Conservation (phyloP, 768 basidiomycete genomes). For the Kwoniella sp. region DNA sequence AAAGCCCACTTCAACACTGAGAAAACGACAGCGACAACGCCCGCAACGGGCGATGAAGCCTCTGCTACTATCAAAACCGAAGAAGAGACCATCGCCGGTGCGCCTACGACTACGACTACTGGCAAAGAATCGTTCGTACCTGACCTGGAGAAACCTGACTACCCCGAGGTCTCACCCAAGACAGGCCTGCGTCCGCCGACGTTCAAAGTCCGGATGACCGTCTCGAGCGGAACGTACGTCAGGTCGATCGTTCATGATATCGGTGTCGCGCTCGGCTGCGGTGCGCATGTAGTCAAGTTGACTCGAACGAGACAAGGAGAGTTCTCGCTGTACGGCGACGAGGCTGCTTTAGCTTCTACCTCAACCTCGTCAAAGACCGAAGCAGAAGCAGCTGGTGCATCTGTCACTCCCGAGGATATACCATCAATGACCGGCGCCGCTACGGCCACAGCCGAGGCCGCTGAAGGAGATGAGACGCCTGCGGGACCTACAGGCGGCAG, state of each 20-base stretch:
- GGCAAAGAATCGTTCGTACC: conserved; percentile 26
- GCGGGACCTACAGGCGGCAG: conserved; percentile 61
- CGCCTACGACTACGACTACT: not conserved
- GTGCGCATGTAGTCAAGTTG: conserved; percentile 90
- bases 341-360: conserved; percentile 19
- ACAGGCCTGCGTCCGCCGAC: conserved; percentile 63
- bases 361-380: conserved; percentile 2
- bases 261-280: conserved; percentile 76
- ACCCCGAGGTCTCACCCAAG: conserved; percentile 33
- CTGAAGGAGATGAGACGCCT: conserved; percentile 19
- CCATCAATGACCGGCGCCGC: not conserved
- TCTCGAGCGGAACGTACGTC: conserved; percentile 96
- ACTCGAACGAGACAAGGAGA: conserved; percentile 85
- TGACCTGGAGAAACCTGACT: conserved; percentile 32
- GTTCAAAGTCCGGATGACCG: conserved; percentile 87
- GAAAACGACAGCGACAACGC: not conserved
- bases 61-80: not conserved
- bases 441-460: not conserved
- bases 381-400: conserved; percentile 10
- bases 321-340: conserved; percentile 59
- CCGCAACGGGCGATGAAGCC: conserved; percentile 10
- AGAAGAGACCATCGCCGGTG: not conserved
- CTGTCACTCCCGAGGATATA: conserved; percentile 6
- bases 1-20: not conserved
- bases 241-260: conserved; percentile 94